phyloP scores from a whole-genome alignment of 768 basidiomycete species.

The Epithele typhae region DNA sequence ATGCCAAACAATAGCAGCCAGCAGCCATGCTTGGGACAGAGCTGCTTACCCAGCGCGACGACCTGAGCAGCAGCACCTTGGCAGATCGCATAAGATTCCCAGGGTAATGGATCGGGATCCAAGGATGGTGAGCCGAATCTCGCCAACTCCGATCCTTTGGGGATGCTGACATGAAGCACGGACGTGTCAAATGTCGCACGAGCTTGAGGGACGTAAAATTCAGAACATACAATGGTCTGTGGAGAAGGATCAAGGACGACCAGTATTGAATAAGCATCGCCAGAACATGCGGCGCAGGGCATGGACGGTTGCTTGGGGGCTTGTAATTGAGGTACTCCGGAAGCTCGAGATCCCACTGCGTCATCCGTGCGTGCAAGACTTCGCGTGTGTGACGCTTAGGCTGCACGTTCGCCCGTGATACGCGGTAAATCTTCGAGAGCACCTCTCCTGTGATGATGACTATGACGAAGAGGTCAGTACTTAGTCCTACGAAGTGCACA shows the following conservation, averaged over 20 bases:
- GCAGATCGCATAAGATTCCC: constrained; percentile 74
- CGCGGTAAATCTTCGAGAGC: constrained; percentile 67
- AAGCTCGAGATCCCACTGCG: constrained; percentile 71
- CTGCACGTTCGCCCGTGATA: constrained; percentile 41
- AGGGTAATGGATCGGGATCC: constrained; percentile 39
- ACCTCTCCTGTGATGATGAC: constrained; percentile 65
- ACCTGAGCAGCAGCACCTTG: constrained; percentile 72
- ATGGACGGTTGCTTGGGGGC: constrained; percentile 43
- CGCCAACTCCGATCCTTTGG: constrained; percentile 59
- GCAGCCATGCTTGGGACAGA: too few species aligned
- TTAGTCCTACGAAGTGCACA: too few species aligned
- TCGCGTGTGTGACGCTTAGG: constrained; percentile 46
- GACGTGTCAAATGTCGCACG: too few species aligned
- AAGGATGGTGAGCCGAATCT: constrained; percentile 4
- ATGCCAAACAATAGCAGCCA: too few species aligned
- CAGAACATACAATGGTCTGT: constrained; percentile 71
- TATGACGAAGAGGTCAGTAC: too few species aligned
- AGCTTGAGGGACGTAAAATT: not conserved
- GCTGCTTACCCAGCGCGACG: constrained; percentile 62
- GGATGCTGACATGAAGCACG: constrained; percentile 48
- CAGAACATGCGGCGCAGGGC: constrained; percentile 63
- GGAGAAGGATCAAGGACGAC: constrained; percentile 66
- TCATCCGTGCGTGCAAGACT: constrained; percentile 53
- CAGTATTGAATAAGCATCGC: constrained; percentile 74
- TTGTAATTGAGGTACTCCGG: constrained; percentile 58